Evolutionary conservation across 257 asterid species (phyloP).

Genomic region (Paulownia fortunei): DNA sequence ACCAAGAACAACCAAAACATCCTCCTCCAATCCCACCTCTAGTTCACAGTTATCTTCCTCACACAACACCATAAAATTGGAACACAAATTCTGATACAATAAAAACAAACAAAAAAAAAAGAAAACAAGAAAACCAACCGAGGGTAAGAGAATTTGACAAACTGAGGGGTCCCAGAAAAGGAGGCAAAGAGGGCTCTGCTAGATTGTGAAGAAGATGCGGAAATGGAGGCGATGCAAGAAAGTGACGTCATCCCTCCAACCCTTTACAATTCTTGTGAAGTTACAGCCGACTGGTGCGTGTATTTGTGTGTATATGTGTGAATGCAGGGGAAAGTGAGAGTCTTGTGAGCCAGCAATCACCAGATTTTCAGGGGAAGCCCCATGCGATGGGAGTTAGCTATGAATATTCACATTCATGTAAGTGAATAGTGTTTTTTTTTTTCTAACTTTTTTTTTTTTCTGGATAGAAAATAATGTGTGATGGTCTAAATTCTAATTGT

Average conservation of each 20-base stretch:
- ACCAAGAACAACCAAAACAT: constrained; percentile 12
- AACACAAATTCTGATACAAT: background rate
- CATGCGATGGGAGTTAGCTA: constrained; percentile 9
- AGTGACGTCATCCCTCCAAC: constrained; percentile 49
- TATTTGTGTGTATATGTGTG: background rate
- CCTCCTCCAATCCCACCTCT: background rate
- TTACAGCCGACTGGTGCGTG: background rate
- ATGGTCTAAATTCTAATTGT: background rate
- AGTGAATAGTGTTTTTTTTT: background rate
- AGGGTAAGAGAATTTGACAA: constrained; percentile 28
- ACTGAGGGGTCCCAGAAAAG: constrained; percentile 20
- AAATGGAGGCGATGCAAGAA: constrained; percentile 43
- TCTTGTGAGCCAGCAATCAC: constrained; percentile 21
- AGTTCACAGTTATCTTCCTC: background rate
- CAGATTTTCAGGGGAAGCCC: constrained; percentile 29
- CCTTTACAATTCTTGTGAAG: background rate
- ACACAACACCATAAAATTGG: background rate
- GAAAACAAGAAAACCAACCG: constrained; percentile 38
- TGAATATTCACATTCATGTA: background rate
- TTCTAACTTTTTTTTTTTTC: background rate
- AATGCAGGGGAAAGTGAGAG: background rate
- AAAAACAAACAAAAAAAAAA: background rate
- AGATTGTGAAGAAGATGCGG: constrained; percentile 38
- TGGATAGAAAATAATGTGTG: constrained; percentile 26
- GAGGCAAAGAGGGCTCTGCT: constrained; percentile 38